Percentiles rank a stretch among this genome's conserved stretches.
phyloP scores from a whole-genome alignment of 2,329 filamentous ascomycete species.

The Apiospora aurea region DNA sequence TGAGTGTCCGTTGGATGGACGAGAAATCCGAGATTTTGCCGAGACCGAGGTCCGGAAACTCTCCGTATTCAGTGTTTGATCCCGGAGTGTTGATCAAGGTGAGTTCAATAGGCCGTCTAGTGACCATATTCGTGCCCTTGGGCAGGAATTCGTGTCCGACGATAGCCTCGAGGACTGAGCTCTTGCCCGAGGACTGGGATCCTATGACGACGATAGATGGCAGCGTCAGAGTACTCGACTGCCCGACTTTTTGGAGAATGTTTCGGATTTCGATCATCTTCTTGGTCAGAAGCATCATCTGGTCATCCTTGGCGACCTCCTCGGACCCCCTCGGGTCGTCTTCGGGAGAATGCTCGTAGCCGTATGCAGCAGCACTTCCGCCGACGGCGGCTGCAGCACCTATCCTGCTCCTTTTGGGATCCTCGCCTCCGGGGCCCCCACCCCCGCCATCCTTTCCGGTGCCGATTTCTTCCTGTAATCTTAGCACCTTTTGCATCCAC shows the following conservation, averaged over 20 bases:
- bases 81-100: constrained; percentile 95
- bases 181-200: constrained; percentile 97
- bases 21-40: constrained; percentile 91
- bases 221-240: constrained; percentile 85
- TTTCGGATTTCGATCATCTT: constrained; percentile 99
- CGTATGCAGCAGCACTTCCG: constrained; percentile 79
- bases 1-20: constrained; percentile 90
- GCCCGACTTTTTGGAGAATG: constrained; percentile 88
- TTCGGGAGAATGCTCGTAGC: constrained; percentile 72
- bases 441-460: constrained; percentile 53
- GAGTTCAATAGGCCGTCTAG: constrained; percentile 90
- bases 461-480: constrained; percentile 65
- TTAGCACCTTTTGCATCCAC: constrained; percentile 81
- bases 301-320: constrained; percentile 83
- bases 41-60: constrained; percentile 91
- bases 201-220: constrained; percentile 99
- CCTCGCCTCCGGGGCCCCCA: constrained; percentile 56
- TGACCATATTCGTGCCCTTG: constrained; percentile 99
- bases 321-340: constrained; percentile 68
- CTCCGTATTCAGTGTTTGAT: constrained; percentile 86
- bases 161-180: constrained; percentile 94
- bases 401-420: constrained; percentile 65
- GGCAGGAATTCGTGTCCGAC: constrained; percentile 98
- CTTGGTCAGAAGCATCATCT: constrained; percentile 99
- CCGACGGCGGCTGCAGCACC: constrained; percentile 68